These are phyloP conservation scores for Ganoderma lucidum DNA, from an alignment of 1,284 basidiomycete genomes.

Conservation along the genomic window DNA sequence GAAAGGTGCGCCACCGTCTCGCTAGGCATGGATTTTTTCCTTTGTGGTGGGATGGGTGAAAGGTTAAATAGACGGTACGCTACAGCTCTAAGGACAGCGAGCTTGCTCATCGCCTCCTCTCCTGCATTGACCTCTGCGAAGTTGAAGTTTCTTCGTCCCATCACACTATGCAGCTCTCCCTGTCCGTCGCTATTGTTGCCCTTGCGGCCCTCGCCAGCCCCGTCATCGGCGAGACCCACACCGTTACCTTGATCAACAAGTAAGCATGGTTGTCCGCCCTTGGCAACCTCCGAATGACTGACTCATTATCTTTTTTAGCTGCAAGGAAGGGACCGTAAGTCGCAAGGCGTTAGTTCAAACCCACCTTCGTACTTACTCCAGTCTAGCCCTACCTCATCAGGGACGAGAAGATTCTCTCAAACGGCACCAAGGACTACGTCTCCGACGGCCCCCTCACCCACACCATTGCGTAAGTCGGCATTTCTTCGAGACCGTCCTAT, in stretches of 20 bases:
- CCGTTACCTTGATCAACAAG: conserved; percentile 47
- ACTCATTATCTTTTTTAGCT: conserved; percentile 35
- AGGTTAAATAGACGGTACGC: neutral
- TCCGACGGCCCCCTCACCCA: conserved; percentile 38
- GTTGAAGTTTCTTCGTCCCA: neutral
- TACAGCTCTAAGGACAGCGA: neutral
- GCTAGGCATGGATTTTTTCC: too few species aligned
- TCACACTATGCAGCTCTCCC: conserved; percentile 40
- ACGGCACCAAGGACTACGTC: conserved; percentile 41
- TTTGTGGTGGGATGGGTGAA: neutral
- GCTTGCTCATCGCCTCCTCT: neutral
- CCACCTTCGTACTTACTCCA: neutral
- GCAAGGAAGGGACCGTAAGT: conserved; percentile 48
- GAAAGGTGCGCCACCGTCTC: too few species aligned
- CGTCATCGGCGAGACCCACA: conserved; percentile 46
- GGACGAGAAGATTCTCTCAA: conserved; percentile 43
- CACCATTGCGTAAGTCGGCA: conserved; percentile 44
- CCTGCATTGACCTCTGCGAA: neutral
- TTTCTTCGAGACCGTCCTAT: neutral
- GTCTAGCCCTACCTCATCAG: conserved; percentile 44
- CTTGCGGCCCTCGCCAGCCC: conserved; percentile 35
- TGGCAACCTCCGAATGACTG: neutral
- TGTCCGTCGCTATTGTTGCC: conserved; percentile 39
- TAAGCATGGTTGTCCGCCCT: conserved; percentile 29
- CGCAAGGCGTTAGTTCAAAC: neutral